Base-by-base conservation (phyloP, 2,329 filamentous ascomycete species). In the Colletotrichum sp. region DNA sequence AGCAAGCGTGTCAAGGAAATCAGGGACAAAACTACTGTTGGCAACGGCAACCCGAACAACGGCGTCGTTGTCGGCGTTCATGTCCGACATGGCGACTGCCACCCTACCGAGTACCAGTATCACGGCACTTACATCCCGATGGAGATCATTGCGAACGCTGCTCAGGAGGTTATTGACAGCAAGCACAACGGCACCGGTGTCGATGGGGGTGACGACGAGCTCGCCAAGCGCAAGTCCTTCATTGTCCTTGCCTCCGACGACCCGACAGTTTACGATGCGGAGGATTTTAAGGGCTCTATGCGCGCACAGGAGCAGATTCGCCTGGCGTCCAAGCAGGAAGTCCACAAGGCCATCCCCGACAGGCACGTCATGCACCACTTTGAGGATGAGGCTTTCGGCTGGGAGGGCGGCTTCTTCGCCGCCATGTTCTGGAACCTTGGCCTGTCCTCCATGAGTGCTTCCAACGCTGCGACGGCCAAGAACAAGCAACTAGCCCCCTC, bases 351-450 rank as follows among this genome's bases (percentile, higher is more conserved):
- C 74, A 84, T 83, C 58, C 82, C 84, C 5, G 85, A 91, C 76
- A 84, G 85, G 28, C 85, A 86, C 13, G 86, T 89, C 8, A 91
- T 94, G 81, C 89, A 89, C 78, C 91, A 90, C 79, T 95, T 94
- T 82, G 89, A 94, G 43, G 94, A 96, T 75, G 93, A 96, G 81
- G 91, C 93, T 2, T 92, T 95, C 55, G 95, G 95, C 34, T 97
- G 95, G 95, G 95, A 97, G 82, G 95, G 95, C 22, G 95, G 95
- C 2, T 98, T 97, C 87, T 97, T 94, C 84, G 90, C 91, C 16
- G 90, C 92, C 79, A 93, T 97, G 85, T 97, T 97, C 84, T 96
- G 94, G 91, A 93, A 92, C 66, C 87, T 97, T 1, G 95, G 94
- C 6, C 82, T 85, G n/a, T 81, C 85, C 61, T 84, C 84, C 8